A percentile compares a stretch with the other conserved stretches of the same genome.
Conservation (phyloP, 805 yeast genomes). For the Pichia kluyveri region DNA sequence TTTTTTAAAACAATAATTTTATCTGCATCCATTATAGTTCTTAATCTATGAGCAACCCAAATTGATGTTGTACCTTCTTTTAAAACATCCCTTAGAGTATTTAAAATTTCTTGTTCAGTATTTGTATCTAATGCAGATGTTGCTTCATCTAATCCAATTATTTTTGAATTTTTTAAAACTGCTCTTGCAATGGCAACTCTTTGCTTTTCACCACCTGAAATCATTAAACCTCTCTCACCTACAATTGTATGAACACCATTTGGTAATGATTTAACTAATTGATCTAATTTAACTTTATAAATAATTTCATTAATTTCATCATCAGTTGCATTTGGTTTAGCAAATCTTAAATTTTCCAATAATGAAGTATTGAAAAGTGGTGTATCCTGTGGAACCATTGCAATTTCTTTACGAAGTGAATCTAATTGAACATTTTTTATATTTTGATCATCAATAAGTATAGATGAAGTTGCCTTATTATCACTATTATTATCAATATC, state of each 20-base stretch:
- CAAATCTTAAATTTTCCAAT: conserved; percentile 80
- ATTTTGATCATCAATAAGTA: conserved; percentile 84
- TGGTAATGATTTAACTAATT: conserved; percentile 62
- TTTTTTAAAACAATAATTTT: conserved; percentile 78
- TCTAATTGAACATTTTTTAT: conserved; percentile 66
- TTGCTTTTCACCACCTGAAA: conserved; percentile 98
- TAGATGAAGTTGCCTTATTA: conserved; percentile 29
- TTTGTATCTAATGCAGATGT: conserved; percentile 95
- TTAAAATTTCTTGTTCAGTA: conserved; percentile 78
- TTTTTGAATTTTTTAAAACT: conserved; percentile 76
- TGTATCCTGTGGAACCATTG: conserved; percentile 97
- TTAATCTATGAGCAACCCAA: conserved; percentile 85
- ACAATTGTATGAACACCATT: conserved; percentile 80
- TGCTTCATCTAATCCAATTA: conserved; percentile 94
- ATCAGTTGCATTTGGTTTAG: conserved; percentile 63
- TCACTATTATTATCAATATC: conserved; percentile 48
- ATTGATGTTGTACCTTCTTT: conserved; percentile 60
- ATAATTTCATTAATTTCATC: conserved; percentile 62
- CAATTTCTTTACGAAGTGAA: conserved; percentile 63
- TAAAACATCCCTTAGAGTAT: conserved; percentile 64
- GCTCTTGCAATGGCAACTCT: conserved; percentile 88
- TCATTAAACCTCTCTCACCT: conserved; percentile 98
- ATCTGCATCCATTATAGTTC: conserved; percentile 92
- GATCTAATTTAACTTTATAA: conserved; percentile 57
- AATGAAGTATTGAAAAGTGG: conserved; percentile 91